These are phyloP conservation scores for Solanum habrochaites DNA, from an alignment of 257 asterid species.

Conservation along the genomic window DNA sequence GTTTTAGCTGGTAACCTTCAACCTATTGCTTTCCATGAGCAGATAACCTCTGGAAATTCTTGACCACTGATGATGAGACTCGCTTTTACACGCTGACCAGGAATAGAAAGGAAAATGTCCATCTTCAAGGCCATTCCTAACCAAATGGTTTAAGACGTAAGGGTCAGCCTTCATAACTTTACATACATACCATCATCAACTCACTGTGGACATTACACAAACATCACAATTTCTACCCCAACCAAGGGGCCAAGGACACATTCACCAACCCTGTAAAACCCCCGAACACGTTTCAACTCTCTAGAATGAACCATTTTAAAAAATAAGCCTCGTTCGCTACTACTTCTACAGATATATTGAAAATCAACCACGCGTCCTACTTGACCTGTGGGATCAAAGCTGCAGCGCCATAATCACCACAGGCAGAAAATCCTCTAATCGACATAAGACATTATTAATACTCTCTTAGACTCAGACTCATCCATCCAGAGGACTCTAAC, in stretches of 20 bases:
- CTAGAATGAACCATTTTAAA: conserved; percentile 42
- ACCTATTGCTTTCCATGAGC: conserved; percentile 81
- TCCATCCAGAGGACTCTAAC: conserved; percentile 89
- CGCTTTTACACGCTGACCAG: conserved; percentile 94
- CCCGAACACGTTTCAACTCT: conserved; percentile 67
- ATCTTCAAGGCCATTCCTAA: conserved; percentile 62
- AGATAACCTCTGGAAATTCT: conserved; percentile 90
- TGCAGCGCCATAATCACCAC: conserved; percentile 94
- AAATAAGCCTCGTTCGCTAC: conserved; percentile 49
- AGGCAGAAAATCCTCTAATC: conserved; percentile 84
- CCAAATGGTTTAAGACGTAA: conserved; percentile 70
- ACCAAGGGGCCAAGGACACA: conserved; percentile 98
- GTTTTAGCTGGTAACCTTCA: conserved; percentile 95
- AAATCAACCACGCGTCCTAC: conserved; percentile 89
- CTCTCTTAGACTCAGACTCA: conserved; percentile 58
- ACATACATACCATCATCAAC: conserved; percentile 93
- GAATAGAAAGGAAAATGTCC: conserved; percentile 92
- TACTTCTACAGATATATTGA: conserved; percentile 53
- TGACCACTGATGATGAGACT: conserved; percentile 85
- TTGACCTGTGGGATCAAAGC: conserved; percentile 88
- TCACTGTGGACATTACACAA: conserved; percentile 73
- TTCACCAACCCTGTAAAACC: conserved; percentile 90
- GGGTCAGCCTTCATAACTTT: conserved; percentile 91
- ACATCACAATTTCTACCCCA: conserved; percentile 93
- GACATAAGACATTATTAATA: conserved; percentile 36